A percentile compares a stretch with the other conserved stretches of the same genome.
Conservation (phyloP, 805 yeast species). For the Wickerhamiella kazuoi region DNA sequence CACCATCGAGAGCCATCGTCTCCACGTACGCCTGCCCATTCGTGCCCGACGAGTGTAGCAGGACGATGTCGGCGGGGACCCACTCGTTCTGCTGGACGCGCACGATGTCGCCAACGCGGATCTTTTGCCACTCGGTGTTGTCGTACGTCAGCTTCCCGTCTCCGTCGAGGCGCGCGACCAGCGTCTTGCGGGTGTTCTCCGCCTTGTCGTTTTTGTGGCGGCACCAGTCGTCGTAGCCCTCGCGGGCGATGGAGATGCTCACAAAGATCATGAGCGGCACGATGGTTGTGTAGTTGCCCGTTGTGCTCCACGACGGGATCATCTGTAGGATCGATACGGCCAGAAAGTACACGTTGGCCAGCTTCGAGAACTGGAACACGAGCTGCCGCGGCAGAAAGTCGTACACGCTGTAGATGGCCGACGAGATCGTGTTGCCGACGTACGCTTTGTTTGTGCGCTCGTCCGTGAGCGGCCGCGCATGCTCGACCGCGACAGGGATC, state of each 20-base stretch:
- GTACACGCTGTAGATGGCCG: constrained; percentile 67
- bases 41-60: constrained; percentile 45
- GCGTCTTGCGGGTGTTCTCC: constrained; percentile 48
- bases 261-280: constrained; percentile 75
- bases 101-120: constrained; percentile 78
- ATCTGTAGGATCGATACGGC: constrained; percentile 81
- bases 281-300: constrained; percentile 89
- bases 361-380: constrained; percentile 75
- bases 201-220: constrained; percentile 71
- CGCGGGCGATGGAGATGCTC: constrained; percentile 74
- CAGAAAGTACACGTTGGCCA: constrained; percentile 84
- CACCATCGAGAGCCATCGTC: constrained; percentile 97
- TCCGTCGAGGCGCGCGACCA: constrained; percentile 20
- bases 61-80: constrained; percentile 80
- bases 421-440: constrained; percentile 51
- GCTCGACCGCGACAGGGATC: constrained; percentile 36
- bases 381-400: constrained; percentile 79
- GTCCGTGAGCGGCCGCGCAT: constrained; percentile 33
- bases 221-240: constrained; percentile 83
- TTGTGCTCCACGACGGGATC: constrained; percentile 95
- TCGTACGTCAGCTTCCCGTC: constrained; percentile 17
- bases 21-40: constrained; percentile 59
- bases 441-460: constrained; percentile 51
- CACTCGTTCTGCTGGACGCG: constrained; percentile 64
- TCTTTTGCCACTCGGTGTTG: constrained; percentile 46